These are phyloP conservation scores for Metschnikowia reukaufii DNA, from an alignment of 805 yeast species.

Conservation along the genomic window DNA sequence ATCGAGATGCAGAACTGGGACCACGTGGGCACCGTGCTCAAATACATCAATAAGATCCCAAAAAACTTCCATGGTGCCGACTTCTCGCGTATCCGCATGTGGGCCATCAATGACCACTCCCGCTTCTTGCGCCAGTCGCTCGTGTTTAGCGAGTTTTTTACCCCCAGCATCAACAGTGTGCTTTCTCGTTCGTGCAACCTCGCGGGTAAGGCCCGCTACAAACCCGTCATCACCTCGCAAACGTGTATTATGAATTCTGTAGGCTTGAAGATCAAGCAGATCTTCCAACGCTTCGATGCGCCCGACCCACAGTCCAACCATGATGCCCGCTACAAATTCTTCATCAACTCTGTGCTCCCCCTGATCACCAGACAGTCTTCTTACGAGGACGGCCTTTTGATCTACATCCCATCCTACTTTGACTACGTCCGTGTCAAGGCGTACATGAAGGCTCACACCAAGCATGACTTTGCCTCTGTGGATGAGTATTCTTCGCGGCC, in stretches of 20 bases:
- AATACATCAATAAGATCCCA: slow-evolving; percentile 75
- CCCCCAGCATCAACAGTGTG: slow-evolving; percentile 79
- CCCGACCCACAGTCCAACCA: slow-evolving; percentile 53
- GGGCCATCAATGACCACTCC: slow-evolving; percentile 86
- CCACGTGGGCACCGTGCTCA: slow-evolving; percentile 65
- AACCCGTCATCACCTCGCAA: slow-evolving; percentile 43
- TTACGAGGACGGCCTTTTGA: slow-evolving; percentile 70
- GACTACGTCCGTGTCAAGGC: slow-evolving; percentile 81
- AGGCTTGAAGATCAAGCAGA: slow-evolving; percentile 65
- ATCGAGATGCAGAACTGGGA: slow-evolving; percentile 93
- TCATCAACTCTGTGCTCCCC: slow-evolving; percentile 72
- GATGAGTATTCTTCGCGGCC: slow-evolving; percentile 81
- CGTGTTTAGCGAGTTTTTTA: slow-evolving; percentile 68
- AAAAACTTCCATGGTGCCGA: slow-evolving; percentile 77
- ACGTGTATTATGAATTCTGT: slow-evolving; percentile 60
- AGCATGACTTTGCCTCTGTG: slow-evolving; percentile 63
- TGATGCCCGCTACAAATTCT: slow-evolving; percentile 77
- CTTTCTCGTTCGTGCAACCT: slow-evolving; percentile 51
- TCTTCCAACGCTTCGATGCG: slow-evolving; percentile 68
- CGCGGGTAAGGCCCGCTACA: slow-evolving; percentile 60
- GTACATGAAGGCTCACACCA: slow-evolving; percentile 62
- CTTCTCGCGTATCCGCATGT: slow-evolving; percentile 87
- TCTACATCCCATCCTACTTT: slow-evolving; percentile 82
- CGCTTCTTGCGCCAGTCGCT: slow-evolving; percentile 72
- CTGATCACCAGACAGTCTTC: slow-evolving; percentile 60